Conservation (phyloP, 805 yeast species). For the Barnettozyma sp. region DNA sequence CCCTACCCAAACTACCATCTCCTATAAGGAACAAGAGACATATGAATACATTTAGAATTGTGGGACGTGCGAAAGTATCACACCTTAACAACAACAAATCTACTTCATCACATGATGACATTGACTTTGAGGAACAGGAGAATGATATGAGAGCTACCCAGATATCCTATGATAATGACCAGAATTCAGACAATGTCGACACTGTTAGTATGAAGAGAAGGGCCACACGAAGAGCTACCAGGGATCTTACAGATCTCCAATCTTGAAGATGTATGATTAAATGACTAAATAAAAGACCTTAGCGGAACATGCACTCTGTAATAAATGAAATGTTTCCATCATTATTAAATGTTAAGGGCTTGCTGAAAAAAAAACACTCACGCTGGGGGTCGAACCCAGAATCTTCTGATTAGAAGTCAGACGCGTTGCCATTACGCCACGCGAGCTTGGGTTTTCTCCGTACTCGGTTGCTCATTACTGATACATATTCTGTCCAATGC, state of each 20-base stretch:
- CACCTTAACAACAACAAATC: constrained; percentile 20
- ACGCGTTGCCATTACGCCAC: constrained; percentile 54
- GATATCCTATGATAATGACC: constrained; percentile 10
- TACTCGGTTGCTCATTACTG: too few species aligned
- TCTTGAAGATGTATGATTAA: constrained; percentile 7
- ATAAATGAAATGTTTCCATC: too few species aligned
- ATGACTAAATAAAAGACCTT: neutral
- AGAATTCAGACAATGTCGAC: neutral
- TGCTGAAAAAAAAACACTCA: constrained; percentile 32
- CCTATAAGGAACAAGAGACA: constrained; percentile 39
- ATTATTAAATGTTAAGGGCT: too few species aligned
- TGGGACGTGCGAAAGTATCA: constrained; percentile 36
- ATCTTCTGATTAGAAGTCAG: constrained; percentile 51
- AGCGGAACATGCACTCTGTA: too few species aligned
- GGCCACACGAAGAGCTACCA: constrained; percentile 18
- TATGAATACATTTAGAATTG: constrained; percentile 37
- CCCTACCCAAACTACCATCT: constrained; percentile 41
- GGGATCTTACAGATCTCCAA: constrained; percentile 19
- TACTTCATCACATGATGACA: constrained; percentile 2
- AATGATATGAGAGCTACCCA: constrained; percentile 10
- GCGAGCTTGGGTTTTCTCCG: constrained; percentile 33
- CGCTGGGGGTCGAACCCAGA: constrained; percentile 53
- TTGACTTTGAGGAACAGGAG: constrained; percentile 4
- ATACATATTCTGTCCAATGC: too few species aligned
- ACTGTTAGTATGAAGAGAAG: constrained; percentile 9